phyloP scores from a whole-genome alignment of 805 yeast genomes.

The Millerago galiae region DNA sequence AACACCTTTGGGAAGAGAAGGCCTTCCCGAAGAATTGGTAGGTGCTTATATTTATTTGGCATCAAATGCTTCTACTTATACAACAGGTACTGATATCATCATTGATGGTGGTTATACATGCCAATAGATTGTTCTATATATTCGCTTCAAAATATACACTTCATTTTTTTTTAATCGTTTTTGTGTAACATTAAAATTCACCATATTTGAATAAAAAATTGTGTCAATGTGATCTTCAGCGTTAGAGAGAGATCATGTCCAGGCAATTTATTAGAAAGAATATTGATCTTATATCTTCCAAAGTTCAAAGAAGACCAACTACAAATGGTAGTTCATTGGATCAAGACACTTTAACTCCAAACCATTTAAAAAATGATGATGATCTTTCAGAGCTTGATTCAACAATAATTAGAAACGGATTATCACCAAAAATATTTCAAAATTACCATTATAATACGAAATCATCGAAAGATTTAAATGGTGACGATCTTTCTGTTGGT shows the following conservation, averaged over 20 bases:
- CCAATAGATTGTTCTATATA: background rate
- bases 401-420: background rate
- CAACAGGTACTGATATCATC: slow-evolving; percentile 70
- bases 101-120: slow-evolving; percentile 74
- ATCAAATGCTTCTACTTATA: slow-evolving; percentile 71
- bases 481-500: slow-evolving; percentile 3
- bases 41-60: slow-evolving; percentile 81
- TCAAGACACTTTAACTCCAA: slow-evolving; percentile 1
- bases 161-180: background rate
- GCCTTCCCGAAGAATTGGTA: slow-evolving; percentile 61
- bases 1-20: slow-evolving; percentile 72
- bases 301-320: background rate
- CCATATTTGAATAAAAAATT: too few relatives aligned
- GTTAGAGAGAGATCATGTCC: slow-evolving; percentile 7
- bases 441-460: background rate
- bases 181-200: background rate
- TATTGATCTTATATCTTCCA: slow-evolving; percentile 16
- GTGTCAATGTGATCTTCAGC: too few relatives aligned
- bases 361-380: background rate
- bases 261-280: slow-evolving; percentile 16
- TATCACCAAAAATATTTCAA: slow-evolving; percentile 2
- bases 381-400: background rate
- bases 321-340: background rate
- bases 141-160: background rate
- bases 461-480: background rate